These are phyloP conservation scores for Mentha longifolia DNA, from an alignment of 257 asterid species.

Conservation along the genomic window DNA sequence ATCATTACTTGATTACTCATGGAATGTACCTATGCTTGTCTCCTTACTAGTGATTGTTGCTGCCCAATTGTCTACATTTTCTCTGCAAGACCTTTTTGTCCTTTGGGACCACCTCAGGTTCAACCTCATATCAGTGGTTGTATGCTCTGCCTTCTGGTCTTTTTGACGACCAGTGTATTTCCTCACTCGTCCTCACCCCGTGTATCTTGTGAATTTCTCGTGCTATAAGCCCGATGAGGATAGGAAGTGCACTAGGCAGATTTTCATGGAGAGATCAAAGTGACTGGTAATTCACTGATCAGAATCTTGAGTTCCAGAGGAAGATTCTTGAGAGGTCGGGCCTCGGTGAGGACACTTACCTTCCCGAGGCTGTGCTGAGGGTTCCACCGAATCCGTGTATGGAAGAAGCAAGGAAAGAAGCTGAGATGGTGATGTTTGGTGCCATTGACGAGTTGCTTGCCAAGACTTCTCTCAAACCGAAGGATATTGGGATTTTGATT, in stretches of 20 bases:
- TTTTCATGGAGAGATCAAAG: constrained; percentile 63
- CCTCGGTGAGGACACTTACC: constrained; percentile 75
- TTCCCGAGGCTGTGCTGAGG: constrained; percentile 67
- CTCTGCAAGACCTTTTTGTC: constrained; percentile 57
- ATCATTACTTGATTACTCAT: constrained; percentile 77
- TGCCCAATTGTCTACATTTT: constrained; percentile 75
- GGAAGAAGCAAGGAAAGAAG: constrained; percentile 81
- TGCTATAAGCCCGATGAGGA: constrained; percentile 75
- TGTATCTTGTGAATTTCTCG: constrained; percentile 76
- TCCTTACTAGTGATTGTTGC: constrained; percentile 61
- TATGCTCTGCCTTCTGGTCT: constrained; percentile 73
- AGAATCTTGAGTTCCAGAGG: constrained; percentile 65
- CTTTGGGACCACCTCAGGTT: constrained; percentile 78
- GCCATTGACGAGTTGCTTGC: constrained; percentile 77
- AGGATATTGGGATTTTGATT: constrained; percentile 79
- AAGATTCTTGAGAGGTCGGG: constrained; percentile 87
- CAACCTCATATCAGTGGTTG: constrained; percentile 63
- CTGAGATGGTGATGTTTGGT: constrained; percentile 82
- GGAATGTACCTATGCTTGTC: constrained; percentile 76
- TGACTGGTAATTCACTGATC: constrained; percentile 53
- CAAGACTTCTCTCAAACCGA: constrained; percentile 65
- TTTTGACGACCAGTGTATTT: constrained; percentile 66
- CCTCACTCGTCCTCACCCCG: constrained; percentile 77
- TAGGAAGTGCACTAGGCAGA: constrained; percentile 70
- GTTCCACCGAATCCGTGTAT: constrained; percentile 80